Evolutionary conservation across 345 rosid genomes (phyloP), one percentile per base, ranked within the genome.

Genomic region (Populus ilicifolia): DNA sequence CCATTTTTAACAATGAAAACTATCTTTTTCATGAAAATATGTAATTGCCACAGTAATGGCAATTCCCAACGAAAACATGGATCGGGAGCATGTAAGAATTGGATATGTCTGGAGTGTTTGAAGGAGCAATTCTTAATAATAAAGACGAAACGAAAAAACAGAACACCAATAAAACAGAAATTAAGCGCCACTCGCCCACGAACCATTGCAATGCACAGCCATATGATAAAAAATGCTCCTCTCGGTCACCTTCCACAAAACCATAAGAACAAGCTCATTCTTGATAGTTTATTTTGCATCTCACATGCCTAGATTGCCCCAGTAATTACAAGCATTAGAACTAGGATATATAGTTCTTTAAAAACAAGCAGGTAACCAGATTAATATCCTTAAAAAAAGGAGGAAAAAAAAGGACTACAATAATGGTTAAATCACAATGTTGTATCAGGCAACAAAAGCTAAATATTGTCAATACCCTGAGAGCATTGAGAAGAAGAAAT

Each of bases 401-500:
- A 1, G 0, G 29, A 9, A 4, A 2, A 39, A 12, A 11, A 3
- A 16, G 14, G 29, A 35, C 18, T 30, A 39, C 14, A 0, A 62
- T 36, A 41, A 27, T 63, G 43, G 35, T 8, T 23, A 14, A 18
- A n/a, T 23, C 63, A 56, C 29, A 56, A 56, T 8, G 63, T 12
- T 1, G 63, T 56, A 56, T 8, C 18, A 1, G 29, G 16, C n/a
- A 59, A 2, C 38, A 33, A 12, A n/a, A 67, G 41, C 67, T 21
- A 44, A 75, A 54, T 56, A 33, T 69, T 73, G 73, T 76, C 73
- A 69, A 83, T 86, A 56, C 79, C 77, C 64, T 80, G 83, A 68
- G 70, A 68, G 80, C 85, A 86, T 25, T 69, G 80, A 79, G 88
- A 84, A 80, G 89, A 89, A 71, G 89, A 88, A 69, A 95, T 77